Evolutionary conservation across 805 yeast genomes (phyloP).

Genomic region (Barnettozyma populi): DNA sequence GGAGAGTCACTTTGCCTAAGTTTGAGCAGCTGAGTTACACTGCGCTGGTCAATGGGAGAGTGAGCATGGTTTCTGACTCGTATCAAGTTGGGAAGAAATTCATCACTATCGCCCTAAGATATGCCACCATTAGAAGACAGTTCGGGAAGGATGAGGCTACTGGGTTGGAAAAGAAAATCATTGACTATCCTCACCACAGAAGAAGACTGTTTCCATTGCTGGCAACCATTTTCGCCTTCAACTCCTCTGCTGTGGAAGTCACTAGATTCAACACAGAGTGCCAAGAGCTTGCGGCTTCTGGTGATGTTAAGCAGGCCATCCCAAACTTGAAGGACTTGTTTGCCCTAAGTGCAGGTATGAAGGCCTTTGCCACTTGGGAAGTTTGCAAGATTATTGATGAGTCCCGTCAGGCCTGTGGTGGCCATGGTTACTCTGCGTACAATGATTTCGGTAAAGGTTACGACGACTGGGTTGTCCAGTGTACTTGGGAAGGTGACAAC

Average conservation of each 20-base stretch:
- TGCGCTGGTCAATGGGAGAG: constrained; percentile 85
- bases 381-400: constrained; percentile 76
- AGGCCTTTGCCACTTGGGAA: constrained; percentile 87
- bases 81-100: constrained; percentile 76
- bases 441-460: constrained; percentile 83
- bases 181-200: constrained; percentile 61
- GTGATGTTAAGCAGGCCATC: constrained; percentile 44
- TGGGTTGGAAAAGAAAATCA: constrained; percentile 35
- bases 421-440: constrained; percentile 90
- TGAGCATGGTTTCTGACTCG: constrained; percentile 82
- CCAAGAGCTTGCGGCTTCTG: constrained; percentile 27
- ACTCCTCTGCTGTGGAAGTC: constrained; percentile 47
- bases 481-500: constrained; percentile 98
- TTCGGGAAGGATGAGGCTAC: constrained; percentile 39
- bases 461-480: constrained; percentile 91
- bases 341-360: constrained; percentile 81
- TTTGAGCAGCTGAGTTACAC: constrained; percentile 85
- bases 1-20: constrained; percentile 67
- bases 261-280: constrained; percentile 41
- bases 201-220: constrained; percentile 75
- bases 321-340: constrained; percentile 69
- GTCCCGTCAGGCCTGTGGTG: constrained; percentile 91
- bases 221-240: constrained; percentile 72
- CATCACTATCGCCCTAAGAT: constrained; percentile 79
- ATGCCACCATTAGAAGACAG: constrained; percentile 81